These are phyloP conservation scores for Hypsizygus ulmarius DNA, from an alignment of 1,284 basidiomycete genomes.

Conservation along the genomic window DNA sequence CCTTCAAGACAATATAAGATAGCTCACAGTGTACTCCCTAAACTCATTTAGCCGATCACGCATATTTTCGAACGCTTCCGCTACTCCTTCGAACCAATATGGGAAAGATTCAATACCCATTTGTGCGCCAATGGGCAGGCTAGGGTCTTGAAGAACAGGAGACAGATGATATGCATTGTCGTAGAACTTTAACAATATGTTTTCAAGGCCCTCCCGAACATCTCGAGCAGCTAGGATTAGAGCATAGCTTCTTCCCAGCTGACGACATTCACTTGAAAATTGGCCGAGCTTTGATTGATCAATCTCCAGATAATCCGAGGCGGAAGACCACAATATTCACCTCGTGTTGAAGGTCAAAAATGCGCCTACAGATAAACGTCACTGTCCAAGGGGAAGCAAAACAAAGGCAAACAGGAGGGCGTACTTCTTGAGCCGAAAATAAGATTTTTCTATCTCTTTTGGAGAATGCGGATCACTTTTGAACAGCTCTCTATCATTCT, in stretches of 20 bases:
- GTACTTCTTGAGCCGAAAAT: neutral
- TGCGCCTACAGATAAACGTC: neutral
- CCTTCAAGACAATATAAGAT: neutral
- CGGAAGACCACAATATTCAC: neutral
- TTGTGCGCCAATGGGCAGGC: neutral
- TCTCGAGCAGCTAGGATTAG: slow-evolving; percentile 16
- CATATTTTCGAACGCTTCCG: slow-evolving; percentile 11
- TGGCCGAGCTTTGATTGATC: slow-evolving; percentile 9
- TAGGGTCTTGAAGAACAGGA: neutral
- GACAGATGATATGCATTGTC: slow-evolving; percentile 12
- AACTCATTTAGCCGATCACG: slow-evolving; percentile 16
- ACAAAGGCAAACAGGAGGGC: neutral
- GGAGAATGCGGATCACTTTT: neutral
- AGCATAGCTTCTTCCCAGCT: slow-evolving; percentile 18
- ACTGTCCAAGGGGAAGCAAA: neutral
- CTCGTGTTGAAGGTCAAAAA: neutral
- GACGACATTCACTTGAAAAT: slow-evolving; percentile 15
- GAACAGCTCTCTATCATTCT: too few species aligned
- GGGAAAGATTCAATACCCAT: slow-evolving; percentile 1
- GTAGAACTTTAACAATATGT: slow-evolving; percentile 11
- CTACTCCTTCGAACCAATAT: slow-evolving; percentile 10
- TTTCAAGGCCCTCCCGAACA: slow-evolving; percentile 13
- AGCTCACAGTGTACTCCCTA: slow-evolving; percentile 18
- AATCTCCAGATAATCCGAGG: neutral
- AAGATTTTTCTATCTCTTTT: neutral